Evolutionary conservation across 495 filamentous ascomycete species (phyloP), one percentile per base, ranked within the genome.

Genomic region (Annulohypoxylon stygium): DNA sequence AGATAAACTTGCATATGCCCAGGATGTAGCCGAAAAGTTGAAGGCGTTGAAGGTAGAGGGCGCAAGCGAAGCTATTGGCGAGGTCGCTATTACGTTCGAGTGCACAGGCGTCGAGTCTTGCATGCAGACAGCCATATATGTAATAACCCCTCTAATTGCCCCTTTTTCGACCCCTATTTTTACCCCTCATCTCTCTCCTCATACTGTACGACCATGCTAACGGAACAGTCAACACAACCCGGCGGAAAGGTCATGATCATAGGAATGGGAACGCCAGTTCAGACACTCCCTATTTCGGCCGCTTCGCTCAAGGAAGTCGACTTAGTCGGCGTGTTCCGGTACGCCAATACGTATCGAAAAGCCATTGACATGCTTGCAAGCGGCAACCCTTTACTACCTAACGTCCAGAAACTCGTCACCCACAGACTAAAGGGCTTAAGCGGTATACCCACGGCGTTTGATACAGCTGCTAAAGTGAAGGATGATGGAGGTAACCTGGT

Each of bases 231-330:
- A 7, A 91, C 93, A 3, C 84, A 86, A 30, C 88, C 95, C 0
- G 95, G 95, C 9, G 93, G 94, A 14, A 89, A 89, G 55, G 83
- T 97, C 41, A 89, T 97, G 82, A 86, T 97, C 64, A 92, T 98
- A 61, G 95, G 95, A n/a, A 97, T 98, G 94, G 95, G 95, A 20
- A 92, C 87, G 50, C 94, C 95, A 1, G 86, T 97, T 51, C 93
- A 97, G 80, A 97, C 93, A 0, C 83, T 97, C 3, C 95, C 94
- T 3, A 88, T 97, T 61, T 93, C 91, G 6, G 92, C 93, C 0
- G 95, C 95, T 0, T 91, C 93, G 4, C 84, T 97, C 26, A 88
- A 93, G n/a, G 95, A 98, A 82, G 91, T 98, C 9, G 95, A 98
- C 82, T 87, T 98, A 8, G 86, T 97, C 11, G 95, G 95, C 14